A percentile compares a stretch with the other conserved stretches of the same genome.
These are phyloP conservation scores for Globisporangium solare DNA, from an alignment of 352 stramenopile species.

Conservation along the genomic window DNA sequence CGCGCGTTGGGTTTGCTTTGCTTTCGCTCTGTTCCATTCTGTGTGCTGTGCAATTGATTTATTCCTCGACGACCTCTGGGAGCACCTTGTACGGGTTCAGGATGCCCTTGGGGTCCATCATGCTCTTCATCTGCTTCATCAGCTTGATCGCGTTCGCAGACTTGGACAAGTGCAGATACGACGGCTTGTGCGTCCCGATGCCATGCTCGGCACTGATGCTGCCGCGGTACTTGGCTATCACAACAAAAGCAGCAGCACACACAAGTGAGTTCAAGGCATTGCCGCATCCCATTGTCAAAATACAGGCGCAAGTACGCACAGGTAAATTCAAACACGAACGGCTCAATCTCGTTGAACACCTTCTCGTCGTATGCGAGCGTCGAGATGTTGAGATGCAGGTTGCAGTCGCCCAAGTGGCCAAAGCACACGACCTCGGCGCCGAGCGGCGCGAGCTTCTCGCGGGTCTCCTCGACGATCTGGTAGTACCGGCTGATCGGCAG, in stretches of 20 bases:
- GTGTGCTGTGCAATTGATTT: neutral
- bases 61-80: slow-evolving; percentile 14
- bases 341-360: slow-evolving; percentile 61
- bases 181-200: slow-evolving; percentile 93
- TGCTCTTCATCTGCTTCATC: slow-evolving; percentile 92
- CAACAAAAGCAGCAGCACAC: neutral
- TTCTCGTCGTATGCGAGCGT: slow-evolving; percentile 62
- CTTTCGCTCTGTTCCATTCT: neutral
- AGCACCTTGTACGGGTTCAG: slow-evolving; percentile 97
- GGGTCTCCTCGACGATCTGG: slow-evolving; percentile 82
- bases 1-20: neutral
- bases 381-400: slow-evolving; percentile 96
- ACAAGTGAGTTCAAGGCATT: neutral
- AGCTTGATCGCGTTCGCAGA: slow-evolving; percentile 71
- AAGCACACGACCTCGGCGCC: slow-evolving; percentile 81
- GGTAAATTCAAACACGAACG: slow-evolving; percentile 82
- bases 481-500: slow-evolving; percentile 92
- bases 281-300: neutral
- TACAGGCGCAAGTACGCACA: slow-evolving; percentile 22
- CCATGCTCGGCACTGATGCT: slow-evolving; percentile 98
- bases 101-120: slow-evolving; percentile 95
- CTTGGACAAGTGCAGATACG: slow-evolving; percentile 86
- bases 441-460: slow-evolving; percentile 35
- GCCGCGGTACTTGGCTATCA: slow-evolving; percentile 66
- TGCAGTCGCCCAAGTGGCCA: slow-evolving; percentile 95